A percentile compares a stretch with the other conserved stretches of the same genome.
These are phyloP conservation scores for Parathielavia hyrcaniae DNA, from an alignment of 495 filamentous ascomycete genomes.

Conservation along the genomic window DNA sequence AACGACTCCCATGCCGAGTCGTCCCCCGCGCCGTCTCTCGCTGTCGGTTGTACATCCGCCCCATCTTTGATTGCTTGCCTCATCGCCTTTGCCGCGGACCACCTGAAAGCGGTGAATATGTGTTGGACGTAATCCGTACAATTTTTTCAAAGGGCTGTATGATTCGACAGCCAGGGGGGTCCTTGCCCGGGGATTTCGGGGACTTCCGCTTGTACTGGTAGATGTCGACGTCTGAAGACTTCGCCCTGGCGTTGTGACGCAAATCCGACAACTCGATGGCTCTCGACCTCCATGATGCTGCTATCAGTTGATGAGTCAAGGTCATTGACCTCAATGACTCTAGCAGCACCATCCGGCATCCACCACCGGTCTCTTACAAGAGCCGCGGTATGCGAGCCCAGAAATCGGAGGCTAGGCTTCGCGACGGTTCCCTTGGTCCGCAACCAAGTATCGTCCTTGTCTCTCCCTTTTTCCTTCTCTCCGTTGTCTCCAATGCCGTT, in stretches of 20 bases:
- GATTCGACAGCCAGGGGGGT: not conserved
- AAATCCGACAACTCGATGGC: constrained; percentile 1
- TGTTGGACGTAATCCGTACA: not conserved
- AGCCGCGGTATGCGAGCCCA: not conserved
- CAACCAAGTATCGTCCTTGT: not conserved
- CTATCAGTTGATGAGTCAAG: not conserved
- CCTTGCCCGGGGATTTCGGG: too few relatives aligned
- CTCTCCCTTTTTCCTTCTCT: too few relatives aligned
- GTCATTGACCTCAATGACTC: too few relatives aligned
- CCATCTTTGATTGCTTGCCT: not conserved
- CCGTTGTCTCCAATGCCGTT: not conserved
- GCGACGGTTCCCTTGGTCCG: not conserved
- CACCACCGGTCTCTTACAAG: not conserved
- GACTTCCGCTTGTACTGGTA: too few relatives aligned
- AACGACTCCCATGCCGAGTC: not conserved
- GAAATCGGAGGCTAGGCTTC: not conserved
- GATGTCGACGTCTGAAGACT: too few relatives aligned
- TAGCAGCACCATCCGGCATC: not conserved
- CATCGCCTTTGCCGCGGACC: not conserved
- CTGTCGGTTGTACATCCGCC: not conserved
- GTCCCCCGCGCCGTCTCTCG: not conserved
- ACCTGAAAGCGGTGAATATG: not conserved
- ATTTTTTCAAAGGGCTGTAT: not conserved
- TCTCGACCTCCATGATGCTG: not conserved
- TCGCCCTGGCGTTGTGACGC: not conserved